Evolutionary conservation across 768 basidiomycete genomes (phyloP), one percentile per base, ranked within the genome.

Genomic region (Cystofilobasidium ferigula): DNA sequence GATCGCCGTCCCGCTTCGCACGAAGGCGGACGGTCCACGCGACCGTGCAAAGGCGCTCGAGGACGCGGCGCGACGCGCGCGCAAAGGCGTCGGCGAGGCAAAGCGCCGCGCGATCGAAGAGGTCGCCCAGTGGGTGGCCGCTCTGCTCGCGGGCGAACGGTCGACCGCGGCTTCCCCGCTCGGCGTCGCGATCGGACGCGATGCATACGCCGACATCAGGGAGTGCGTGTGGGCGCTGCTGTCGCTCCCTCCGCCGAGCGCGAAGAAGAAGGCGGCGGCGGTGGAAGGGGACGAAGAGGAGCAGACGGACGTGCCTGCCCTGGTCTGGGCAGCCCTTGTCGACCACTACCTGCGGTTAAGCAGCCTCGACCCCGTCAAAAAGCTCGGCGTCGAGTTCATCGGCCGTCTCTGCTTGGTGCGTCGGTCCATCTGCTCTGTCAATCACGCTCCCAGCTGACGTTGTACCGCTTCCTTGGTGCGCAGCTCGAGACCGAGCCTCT

Each of bases 321-420:
- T 76, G 64, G 79, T 86, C 57, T 76, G 85, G 26, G 73, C 74
- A 30, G 86, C 85, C 10, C 78, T 82, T 3, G 73, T 90, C 30
- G 82, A 85, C 32, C 89, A 94, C 71, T 83, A 86, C 0, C 75
- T 80, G 16, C 81, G 81, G 68, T 77, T 80, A 1, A 76, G 81
- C 0, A 83, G 86, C 22, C 82, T 79, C 58, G 85, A 86, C 18
- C 79, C 80, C 12, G 80, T 82, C 43, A 90, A 92, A 76, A 77
- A 79, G 61, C 69, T 81, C 34, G 85, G 87, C 8, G 79, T 88
- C 54, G 86, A 87, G 70, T 94, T 95, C 74, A 74, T 94, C 26
- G 83, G 82, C 32, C 78, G 85, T 18, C 75, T 92, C 9, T 75
- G 84, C 38, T 77, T 91, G 70, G 90, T 93, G 69, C 43, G 73